A percentile compares a stretch with the other conserved stretches of the same genome.
These are phyloP conservation scores for Hemileccinum impolitum DNA, from an alignment of 768 basidiomycete species.

Conservation along the genomic window DNA sequence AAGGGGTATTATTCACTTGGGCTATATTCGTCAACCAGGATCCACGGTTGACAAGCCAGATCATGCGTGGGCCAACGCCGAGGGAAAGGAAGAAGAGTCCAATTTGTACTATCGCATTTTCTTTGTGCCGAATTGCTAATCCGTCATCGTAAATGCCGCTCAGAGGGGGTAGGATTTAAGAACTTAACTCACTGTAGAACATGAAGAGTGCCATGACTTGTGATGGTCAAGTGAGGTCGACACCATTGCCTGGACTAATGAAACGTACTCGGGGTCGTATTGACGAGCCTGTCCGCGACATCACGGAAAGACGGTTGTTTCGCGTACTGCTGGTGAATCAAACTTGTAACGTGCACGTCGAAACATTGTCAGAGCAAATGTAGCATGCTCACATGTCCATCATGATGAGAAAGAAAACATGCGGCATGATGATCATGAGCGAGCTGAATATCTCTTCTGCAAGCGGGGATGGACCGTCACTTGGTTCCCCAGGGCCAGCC, in stretches of 20 bases:
- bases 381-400: conserved; percentile 74
- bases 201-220: conserved; percentile 72
- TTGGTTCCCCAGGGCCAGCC: conserved; percentile 14
- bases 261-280: conserved; percentile 70
- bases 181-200: conserved; percentile 24
- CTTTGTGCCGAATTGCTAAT: conserved; percentile 62
- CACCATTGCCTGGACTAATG: not conserved
- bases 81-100: conserved; percentile 58
- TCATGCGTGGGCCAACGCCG: conserved; percentile 57
- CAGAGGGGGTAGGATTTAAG: not conserved
- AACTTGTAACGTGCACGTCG: conserved; percentile 36
- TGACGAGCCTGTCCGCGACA: conserved; percentile 54
- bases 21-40: conserved; percentile 70
- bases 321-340: conserved; percentile 78
- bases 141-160: conserved; percentile 1
- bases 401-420: conserved; percentile 69
- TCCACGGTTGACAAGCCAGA: conserved; percentile 68
- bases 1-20: conserved; percentile 47
- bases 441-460: conserved; percentile 71
- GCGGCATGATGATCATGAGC: conserved; percentile 63
- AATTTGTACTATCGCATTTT: conserved; percentile 48
- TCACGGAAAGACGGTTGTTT: conserved; percentile 48
- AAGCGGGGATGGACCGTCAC: conserved; percentile 40
- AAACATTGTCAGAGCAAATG: not conserved
- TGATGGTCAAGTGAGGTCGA: conserved; percentile 1